phyloP scores from a whole-genome alignment of 148 eudicot species.

The Fagopyrum homotropicum region DNA sequence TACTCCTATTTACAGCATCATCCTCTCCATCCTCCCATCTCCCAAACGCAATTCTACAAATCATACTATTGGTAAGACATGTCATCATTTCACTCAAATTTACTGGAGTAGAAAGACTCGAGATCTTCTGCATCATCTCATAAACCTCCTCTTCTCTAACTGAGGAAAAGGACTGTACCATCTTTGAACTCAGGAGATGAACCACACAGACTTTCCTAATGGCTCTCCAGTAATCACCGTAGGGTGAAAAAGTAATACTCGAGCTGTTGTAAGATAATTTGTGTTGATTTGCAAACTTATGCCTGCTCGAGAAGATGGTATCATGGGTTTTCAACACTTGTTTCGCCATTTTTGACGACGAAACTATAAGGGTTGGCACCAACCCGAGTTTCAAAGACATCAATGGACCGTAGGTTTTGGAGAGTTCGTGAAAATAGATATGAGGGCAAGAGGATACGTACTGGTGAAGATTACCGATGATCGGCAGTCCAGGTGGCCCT shows the following conservation, averaged over 20 bases:
- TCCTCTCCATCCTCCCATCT: slow-evolving; percentile 15
- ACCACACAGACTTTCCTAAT: slow-evolving; percentile 19
- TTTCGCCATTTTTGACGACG: slow-evolving; percentile 20
- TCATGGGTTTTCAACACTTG: slow-evolving; percentile 24
- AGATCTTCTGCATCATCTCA: slow-evolving; percentile 17
- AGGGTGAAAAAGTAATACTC: slow-evolving; percentile 17
- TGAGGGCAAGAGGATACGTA: slow-evolving; percentile 17
- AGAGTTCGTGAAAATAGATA: slow-evolving; percentile 16
- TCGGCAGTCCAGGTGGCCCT: slow-evolving; percentile 26
- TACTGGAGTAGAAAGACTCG: slow-evolving; percentile 14
- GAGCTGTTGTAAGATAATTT: slow-evolving; percentile 21
- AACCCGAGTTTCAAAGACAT: slow-evolving; percentile 19
- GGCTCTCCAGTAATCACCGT: slow-evolving; percentile 17
- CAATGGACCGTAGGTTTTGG: slow-evolving; percentile 27
- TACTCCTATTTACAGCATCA: not conserved
- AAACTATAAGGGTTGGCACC: slow-evolving; percentile 14
- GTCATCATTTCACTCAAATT: slow-evolving; percentile 22
- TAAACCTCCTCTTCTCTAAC: slow-evolving; percentile 21
- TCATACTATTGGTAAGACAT: slow-evolving; percentile 3
- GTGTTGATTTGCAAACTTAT: slow-evolving; percentile 1
- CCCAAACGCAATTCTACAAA: slow-evolving; percentile 26
- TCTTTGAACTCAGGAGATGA: slow-evolving; percentile 23
- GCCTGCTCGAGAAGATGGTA: slow-evolving; percentile 20
- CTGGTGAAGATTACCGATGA: slow-evolving; percentile 27
- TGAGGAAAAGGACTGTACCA: slow-evolving; percentile 19